Evolutionary conservation across 1,139 yeast genomes (phyloP), one percentile per base, ranked within the genome.

Genomic region (Zygoascus hellenicus): DNA sequence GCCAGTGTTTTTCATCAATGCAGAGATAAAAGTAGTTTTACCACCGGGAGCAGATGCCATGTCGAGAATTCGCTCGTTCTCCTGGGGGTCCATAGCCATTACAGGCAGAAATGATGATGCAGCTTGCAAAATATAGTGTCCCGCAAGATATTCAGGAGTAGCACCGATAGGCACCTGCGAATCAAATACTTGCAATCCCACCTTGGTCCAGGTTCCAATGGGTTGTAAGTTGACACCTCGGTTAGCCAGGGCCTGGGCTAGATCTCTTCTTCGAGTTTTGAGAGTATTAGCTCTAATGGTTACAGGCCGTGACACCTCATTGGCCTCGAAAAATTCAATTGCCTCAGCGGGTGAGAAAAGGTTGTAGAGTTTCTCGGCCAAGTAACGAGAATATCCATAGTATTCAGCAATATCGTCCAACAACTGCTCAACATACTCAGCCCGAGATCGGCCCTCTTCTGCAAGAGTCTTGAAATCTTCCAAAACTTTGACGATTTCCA

Each of bases 21-120:
- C 98, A 38, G 96, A 82, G 49, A 94, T 82, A 64, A 89, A 92
- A 1, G 99, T 92, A 9, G 98, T 89, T 65, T 94, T 94, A 69
- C 99, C 99, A 72, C 99, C 99, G 56, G 99, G 99, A 16, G 99
- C 97, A 50, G 98, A 95, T 38, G 99, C 98, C 98, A 94, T 94
- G 71, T 94, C 99, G 56, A 94, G 75, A 43, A 94, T 75, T 63
- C 98, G 82, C 69, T 94, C 99, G 64, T 86, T 82, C 67, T 89
- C 97, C 66, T 89, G 95, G 15, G 99, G 98, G 53, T 83, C 94
- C 58, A 94, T 74, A 0, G 99, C 99, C 90, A 94, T 87, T 16
- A 90, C 97, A 9, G 99, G 99, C 62, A 94, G 73, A 68, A 92
- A 92, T 4, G 97, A 90, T 5, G 97, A 90, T 28, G 99, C 99